Conservation (phyloP, 1,284 basidiomycete genomes). For the Sutorius eximius region DNA sequence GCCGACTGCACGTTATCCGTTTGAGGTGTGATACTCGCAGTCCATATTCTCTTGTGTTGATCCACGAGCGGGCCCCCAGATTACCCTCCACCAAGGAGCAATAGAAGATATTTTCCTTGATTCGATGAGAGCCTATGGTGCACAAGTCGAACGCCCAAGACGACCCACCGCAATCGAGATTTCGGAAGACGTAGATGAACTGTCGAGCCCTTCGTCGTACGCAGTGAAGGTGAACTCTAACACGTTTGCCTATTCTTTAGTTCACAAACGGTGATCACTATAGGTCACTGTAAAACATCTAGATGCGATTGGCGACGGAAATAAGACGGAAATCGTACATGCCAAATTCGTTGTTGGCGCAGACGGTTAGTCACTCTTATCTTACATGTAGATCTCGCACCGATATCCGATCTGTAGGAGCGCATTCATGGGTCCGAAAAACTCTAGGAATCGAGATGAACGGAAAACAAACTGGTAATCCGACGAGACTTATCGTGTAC, state of each 20-base stretch:
- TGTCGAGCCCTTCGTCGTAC: slow-evolving; percentile 47
- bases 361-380: slow-evolving; percentile 45
- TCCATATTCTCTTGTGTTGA: not conserved
- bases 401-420: slow-evolving; percentile 43
- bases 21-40: slow-evolving; percentile 45
- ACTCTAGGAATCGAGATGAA: slow-evolving; percentile 69
- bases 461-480: slow-evolving; percentile 62
- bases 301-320: slow-evolving; percentile 30
- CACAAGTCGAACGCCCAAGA: slow-evolving; percentile 59
- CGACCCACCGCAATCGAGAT: slow-evolving; percentile 56
- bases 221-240: slow-evolving; percentile 52
- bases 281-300: slow-evolving; percentile 45
- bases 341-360: slow-evolving; percentile 65
- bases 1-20: slow-evolving; percentile 61
- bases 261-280: not conserved
- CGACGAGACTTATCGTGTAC: not conserved
- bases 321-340: slow-evolving; percentile 18
- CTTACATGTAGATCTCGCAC: not conserved
- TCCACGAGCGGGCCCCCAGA: slow-evolving; percentile 35
- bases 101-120: slow-evolving; percentile 72
- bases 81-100: slow-evolving; percentile 73
- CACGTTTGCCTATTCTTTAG: too few relatives aligned
- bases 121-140: slow-evolving; percentile 51
- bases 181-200: slow-evolving; percentile 41
- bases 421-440: slow-evolving; percentile 81